Conservation (phyloP, 148 eudicot genomes). For the Rhododendron vialii region DNA sequence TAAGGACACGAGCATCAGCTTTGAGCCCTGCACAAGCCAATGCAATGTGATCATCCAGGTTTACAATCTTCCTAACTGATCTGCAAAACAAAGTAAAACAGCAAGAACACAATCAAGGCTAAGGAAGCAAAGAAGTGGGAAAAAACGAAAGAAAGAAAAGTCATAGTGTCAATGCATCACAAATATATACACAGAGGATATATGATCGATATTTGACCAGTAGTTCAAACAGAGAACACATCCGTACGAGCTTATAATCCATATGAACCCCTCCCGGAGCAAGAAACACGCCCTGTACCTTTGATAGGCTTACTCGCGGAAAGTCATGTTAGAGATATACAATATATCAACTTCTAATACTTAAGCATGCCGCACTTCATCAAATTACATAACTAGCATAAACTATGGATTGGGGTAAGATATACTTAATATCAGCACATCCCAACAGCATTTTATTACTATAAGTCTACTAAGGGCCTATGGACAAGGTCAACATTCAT, state of each 20-base stretch:
- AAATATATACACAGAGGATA: background rate
- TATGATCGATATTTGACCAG: background rate
- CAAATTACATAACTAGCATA: background rate
- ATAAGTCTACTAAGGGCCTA: background rate
- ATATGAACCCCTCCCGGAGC: background rate
- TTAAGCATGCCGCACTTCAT: background rate
- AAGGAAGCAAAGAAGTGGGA: background rate
- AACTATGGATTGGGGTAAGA: background rate
- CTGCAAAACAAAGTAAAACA: conserved; percentile 37
- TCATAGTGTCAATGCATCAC: background rate
- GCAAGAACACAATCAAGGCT: background rate
- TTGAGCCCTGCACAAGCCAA: conserved; percentile 98
- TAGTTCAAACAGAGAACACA: background rate
- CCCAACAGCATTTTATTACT: background rate
- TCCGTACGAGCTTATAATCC: background rate
- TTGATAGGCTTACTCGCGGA: background rate
- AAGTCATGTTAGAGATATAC: background rate
- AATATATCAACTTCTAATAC: background rate
- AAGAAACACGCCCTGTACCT: background rate
- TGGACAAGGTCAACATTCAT: background rate
- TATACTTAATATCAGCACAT: background rate
- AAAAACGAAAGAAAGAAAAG: background rate
- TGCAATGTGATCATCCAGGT: conserved; percentile 85
- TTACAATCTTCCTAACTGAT: conserved; percentile 89
- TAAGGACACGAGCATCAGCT: conserved; percentile 98